Conservation (phyloP, 1,284 basidiomycete species). For the Puccinia polysora region DNA sequence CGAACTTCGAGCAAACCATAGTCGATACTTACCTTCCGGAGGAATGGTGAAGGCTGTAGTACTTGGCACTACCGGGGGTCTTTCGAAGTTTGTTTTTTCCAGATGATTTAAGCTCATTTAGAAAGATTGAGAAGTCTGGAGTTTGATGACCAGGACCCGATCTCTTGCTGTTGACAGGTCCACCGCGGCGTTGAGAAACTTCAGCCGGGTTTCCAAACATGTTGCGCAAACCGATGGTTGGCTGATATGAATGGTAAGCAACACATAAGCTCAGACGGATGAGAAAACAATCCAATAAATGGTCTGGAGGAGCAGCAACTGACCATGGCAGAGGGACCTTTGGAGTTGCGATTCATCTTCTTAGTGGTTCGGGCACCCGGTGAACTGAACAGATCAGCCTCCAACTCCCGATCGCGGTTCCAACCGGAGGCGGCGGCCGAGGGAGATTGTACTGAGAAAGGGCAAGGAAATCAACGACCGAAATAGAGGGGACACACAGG, state of each 20-base stretch:
- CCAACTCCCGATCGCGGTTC: conserved; percentile 31
- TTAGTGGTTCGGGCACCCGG: conserved; percentile 7
- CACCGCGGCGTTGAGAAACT: conserved; percentile 3
- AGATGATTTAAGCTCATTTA: conserved; percentile 36
- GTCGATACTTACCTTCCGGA: conserved; percentile 22
- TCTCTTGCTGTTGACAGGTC: conserved; percentile 1
- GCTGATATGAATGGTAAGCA: neutral
- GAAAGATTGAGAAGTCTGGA: conserved; percentile 30
- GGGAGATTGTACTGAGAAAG: neutral
- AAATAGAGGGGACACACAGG: neutral
- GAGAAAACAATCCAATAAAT: neutral
- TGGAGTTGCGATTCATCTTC: neutral
- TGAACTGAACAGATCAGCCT: conserved; percentile 30
- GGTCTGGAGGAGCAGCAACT: neutral
- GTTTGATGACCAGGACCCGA: neutral
- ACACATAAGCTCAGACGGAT: neutral
- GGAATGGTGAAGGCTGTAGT: conserved; percentile 22
- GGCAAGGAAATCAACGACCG: neutral
- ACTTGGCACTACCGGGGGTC: conserved; percentile 30
- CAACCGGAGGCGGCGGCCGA: conserved; percentile 10
- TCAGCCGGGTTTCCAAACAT: conserved; percentile 33
- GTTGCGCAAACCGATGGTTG: neutral
- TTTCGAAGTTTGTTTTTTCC: conserved; percentile 35
- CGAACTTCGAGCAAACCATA: neutral
- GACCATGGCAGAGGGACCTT: neutral